These are phyloP conservation scores for Russula ochroleuca DNA, from an alignment of 768 basidiomycete species.

Conservation along the genomic window DNA sequence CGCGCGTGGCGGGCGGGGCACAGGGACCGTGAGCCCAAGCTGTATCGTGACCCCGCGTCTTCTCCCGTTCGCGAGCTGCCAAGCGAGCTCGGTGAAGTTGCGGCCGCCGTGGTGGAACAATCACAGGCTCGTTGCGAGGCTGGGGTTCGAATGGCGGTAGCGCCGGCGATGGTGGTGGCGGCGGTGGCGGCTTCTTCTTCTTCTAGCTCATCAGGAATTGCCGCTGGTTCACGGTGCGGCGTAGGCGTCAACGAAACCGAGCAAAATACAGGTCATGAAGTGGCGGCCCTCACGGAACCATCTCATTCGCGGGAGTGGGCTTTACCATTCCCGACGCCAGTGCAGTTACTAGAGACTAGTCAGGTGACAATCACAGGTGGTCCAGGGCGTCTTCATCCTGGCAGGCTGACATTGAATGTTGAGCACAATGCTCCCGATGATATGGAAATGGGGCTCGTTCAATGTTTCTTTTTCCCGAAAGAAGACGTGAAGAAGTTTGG, in stretches of 20 bases:
- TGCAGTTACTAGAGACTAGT: background rate
- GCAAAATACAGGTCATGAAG: too few relatives aligned
- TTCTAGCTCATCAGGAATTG: background rate
- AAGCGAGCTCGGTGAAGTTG: background rate
- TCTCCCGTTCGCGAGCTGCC: background rate
- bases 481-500: background rate
- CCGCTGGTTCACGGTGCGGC: background rate
- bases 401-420: background rate
- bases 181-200: too few relatives aligned
- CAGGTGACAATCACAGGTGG: background rate
- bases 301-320: background rate
- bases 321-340: background rate
- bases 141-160: background rate
- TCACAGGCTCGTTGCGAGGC: background rate
- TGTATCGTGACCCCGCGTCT: background rate
- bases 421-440: background rate
- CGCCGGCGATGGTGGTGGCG: background rate
- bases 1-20: conserved; percentile 16
- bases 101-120: background rate
- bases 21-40: background rate
- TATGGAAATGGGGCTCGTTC: background rate
- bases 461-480: background rate
- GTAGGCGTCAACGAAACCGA: background rate
- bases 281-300: background rate
- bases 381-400: background rate